Evolutionary conservation across 2,329 filamentous ascomycete species (phyloP), one percentile per base, ranked within the genome.

Genomic region (Chaetomiaceae sp.): DNA sequence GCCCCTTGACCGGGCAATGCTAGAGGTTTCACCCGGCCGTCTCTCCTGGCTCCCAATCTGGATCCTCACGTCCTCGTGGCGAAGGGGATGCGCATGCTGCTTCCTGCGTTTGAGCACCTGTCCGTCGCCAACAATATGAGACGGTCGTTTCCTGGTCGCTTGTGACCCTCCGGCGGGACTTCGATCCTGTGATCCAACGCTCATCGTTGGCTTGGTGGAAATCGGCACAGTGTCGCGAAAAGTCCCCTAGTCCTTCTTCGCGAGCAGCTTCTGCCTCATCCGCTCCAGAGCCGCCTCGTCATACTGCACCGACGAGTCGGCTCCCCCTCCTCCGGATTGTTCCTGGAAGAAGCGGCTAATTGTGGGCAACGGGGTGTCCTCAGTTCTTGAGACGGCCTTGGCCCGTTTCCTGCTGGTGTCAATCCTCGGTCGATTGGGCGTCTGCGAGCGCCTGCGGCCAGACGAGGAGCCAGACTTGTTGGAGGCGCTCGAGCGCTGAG

Each of bases 41-140:
- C 66, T 67, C 44, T 68, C 66, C 49, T 67, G 66, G 37, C 65
- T 70, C 8, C 71, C 71, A 40, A 74, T 65, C 25, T 62, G 66
- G 23, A 74, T 65, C 38, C 47, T 67, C 20, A 72, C 56, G 38
- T 64, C 51, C 9, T 56, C 45, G 14, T 46, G 38, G 23, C 39
- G 23, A 9, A 60, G 50, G 3, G 40, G 8, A 46, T 47, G 38
- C 6, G 15, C 36, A 11, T 20, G n/a, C 8, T 49, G 51, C 14
- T 29, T 57, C 27, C 14, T 45, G 34, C 37, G 47, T 44, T 39
- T 57, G 1, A 11, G 20, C 27, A 45, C 33, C 47, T 25, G 15
- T 4, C 54, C 47, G 8, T 48, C 25, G 15, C 33, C 47, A 14
- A 51, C 19, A 6, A 58, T 54, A 15, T 57, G 57, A 12, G 45